These are phyloP conservation scores for Globisporangium nagaii DNA, from an alignment of 352 stramenopile genomes.

Conservation along the genomic window DNA sequence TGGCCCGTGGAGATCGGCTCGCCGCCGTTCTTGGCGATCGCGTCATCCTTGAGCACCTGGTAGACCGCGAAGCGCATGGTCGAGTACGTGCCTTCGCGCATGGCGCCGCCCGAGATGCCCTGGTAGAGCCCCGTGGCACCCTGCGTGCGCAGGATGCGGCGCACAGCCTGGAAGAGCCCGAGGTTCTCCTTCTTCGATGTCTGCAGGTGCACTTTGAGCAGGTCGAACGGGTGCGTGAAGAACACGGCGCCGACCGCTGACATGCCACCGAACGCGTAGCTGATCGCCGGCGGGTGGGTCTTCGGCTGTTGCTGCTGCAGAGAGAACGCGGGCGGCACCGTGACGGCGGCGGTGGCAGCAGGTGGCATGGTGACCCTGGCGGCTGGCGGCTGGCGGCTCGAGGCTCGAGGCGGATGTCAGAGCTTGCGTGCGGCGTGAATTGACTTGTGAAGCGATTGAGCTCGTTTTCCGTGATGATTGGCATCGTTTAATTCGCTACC, in stretches of 20 bases:
- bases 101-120: conserved; percentile 69
- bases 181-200: conserved; percentile 73
- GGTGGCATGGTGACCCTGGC: too few relatives aligned
- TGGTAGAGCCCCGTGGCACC: conserved; percentile 70
- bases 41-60: conserved; percentile 78
- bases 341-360: too few relatives aligned
- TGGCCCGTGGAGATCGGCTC: conserved; percentile 59
- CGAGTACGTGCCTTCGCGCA: conserved; percentile 82
- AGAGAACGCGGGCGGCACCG: background rate
- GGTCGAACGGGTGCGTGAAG: conserved; percentile 83
- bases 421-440: too few relatives aligned
- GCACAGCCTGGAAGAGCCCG: conserved; percentile 40
- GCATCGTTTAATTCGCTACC: too few relatives aligned
- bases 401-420: too few relatives aligned
- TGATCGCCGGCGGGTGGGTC: conserved; percentile 39
- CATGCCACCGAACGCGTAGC: conserved; percentile 70
- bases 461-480: too few relatives aligned
- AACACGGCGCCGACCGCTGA: conserved; percentile 78
- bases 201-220: conserved; percentile 81
- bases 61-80: conserved; percentile 83
- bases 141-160: conserved; percentile 55
- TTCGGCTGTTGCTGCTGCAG: conserved; percentile 1
- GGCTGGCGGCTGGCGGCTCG: too few relatives aligned
- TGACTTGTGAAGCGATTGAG: too few relatives aligned
- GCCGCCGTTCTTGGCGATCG: conserved; percentile 55